Conservation (phyloP, 352 stramenopile genomes). For the Lagenidium giganteum region DNA sequence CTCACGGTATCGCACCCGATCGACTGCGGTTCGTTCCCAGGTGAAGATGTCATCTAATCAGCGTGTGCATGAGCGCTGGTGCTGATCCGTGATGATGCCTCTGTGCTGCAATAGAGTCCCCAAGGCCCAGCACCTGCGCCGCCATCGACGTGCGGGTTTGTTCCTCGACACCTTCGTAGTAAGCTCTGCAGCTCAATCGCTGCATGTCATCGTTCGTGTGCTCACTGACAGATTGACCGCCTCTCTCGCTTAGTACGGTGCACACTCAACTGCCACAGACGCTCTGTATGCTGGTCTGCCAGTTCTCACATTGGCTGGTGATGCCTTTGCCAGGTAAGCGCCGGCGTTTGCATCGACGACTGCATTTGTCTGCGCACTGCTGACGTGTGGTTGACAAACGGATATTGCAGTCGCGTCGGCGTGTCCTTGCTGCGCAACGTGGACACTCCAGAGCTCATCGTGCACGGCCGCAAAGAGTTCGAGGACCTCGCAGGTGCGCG, state of each 20-base stretch:
- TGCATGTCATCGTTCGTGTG: too few species aligned
- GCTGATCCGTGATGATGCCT: not conserved
- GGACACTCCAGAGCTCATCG: slow-evolving; percentile 25
- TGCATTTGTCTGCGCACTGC: not conserved
- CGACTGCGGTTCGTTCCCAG: slow-evolving; percentile 56
- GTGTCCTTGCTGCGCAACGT: slow-evolving; percentile 41
- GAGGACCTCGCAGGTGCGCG: slow-evolving; percentile 41
- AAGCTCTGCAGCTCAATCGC: slow-evolving; percentile 4
- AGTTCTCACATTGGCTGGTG: slow-evolving; percentile 78
- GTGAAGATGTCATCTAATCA: slow-evolving; percentile 13
- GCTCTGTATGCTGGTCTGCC: slow-evolving; percentile 81
- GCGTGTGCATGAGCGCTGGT: not conserved
- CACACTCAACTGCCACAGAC: slow-evolving; percentile 91
- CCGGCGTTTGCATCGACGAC: too few species aligned
- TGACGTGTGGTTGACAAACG: not conserved
- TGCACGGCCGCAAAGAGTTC: slow-evolving; percentile 39
- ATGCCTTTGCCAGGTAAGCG: slow-evolving; percentile 49
- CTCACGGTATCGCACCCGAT: slow-evolving; percentile 33
- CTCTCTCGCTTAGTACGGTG: slow-evolving; percentile 71
- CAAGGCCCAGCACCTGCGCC: slow-evolving; percentile 76
- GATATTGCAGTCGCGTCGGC: slow-evolving; percentile 32
- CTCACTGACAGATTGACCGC: not conserved
- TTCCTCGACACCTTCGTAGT: slow-evolving; percentile 91
- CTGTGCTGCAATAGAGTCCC: slow-evolving; percentile 41
- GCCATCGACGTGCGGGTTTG: slow-evolving; percentile 67